Conservation (phyloP, 2,329 filamentous ascomycete species). For the Aspergillus quadricinctus region DNA sequence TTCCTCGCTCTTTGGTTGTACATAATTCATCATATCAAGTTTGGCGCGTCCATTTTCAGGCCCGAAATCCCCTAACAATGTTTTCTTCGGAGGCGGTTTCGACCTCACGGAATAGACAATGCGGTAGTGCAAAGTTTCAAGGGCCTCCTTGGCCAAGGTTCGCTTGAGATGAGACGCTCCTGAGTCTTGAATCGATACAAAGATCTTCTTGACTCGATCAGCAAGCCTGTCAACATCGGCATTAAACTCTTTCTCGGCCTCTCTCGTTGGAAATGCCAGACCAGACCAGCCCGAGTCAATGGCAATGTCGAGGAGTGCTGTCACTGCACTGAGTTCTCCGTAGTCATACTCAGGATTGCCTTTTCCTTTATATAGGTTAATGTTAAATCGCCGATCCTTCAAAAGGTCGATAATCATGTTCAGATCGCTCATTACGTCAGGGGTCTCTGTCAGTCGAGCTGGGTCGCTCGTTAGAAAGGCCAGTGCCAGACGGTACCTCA, state of each 20-base stretch:
- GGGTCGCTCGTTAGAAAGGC: conserved; percentile 31
- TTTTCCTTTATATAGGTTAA: conserved; percentile 23
- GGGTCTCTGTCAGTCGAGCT: conserved; percentile 22
- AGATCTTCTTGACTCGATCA: conserved; percentile 52
- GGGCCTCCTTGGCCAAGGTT: conserved; percentile 69
- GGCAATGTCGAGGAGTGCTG: conserved; percentile 68
- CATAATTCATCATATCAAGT: background rate
- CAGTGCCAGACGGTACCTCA: conserved; percentile 39
- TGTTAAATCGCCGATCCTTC: conserved; percentile 29
- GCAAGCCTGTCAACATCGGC: conserved; percentile 64
- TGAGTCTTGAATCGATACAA: conserved; percentile 64
- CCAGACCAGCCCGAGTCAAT: conserved; percentile 60
- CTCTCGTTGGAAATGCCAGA: conserved; percentile 26
- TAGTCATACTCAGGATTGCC: conserved; percentile 51
- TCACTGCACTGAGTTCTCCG: conserved; percentile 59
- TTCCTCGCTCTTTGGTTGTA: background rate
- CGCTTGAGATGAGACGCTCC: conserved; percentile 68
- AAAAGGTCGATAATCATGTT: conserved; percentile 25
- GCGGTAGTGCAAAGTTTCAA: conserved; percentile 72
- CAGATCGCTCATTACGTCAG: conserved; percentile 26
- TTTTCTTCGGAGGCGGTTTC: conserved; percentile 51
- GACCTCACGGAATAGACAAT: conserved; percentile 68
- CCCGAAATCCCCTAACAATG: conserved; percentile 28
- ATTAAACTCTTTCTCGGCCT: conserved; percentile 58
- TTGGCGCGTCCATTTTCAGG: conserved; percentile 9